Percentiles rank a stretch among this genome's conserved stretches.
phyloP scores from a whole-genome alignment of 1,139 yeast species.

The Barnettozyma hawaiiensis region DNA sequence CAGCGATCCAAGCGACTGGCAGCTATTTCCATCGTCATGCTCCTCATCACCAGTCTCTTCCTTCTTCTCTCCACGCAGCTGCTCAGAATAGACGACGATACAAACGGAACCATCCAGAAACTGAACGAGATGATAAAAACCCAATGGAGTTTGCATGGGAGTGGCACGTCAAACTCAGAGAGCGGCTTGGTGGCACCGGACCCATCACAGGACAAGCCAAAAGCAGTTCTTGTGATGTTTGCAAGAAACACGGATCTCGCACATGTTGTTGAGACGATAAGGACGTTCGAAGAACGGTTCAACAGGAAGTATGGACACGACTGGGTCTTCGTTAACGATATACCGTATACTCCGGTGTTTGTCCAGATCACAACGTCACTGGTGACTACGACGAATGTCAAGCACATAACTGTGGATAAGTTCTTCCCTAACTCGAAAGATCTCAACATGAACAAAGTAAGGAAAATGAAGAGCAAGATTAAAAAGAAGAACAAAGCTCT shows the following conservation, averaged over 20 bases:
- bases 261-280: slow-evolving; percentile 53
- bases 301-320: slow-evolving; percentile 59
- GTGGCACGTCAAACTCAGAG: no score
- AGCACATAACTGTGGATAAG: slow-evolving; percentile 36
- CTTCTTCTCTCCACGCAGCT: slow-evolving; percentile 1
- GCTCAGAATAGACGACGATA: slow-evolving; percentile 5
- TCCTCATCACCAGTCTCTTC: neutral
- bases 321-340: slow-evolving; percentile 46
- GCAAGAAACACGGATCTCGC: slow-evolving; percentile 69
- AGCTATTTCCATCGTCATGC: neutral
- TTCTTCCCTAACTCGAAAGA: slow-evolving; percentile 45
- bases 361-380: slow-evolving; percentile 31
- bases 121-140: neutral
- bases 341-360: slow-evolving; percentile 43
- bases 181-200: no score
- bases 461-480: slow-evolving; percentile 40
- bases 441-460: slow-evolving; percentile 52
- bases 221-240: slow-evolving; percentile 56
- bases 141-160: slow-evolving; percentile 35
- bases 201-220: neutral
- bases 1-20: neutral
- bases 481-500: slow-evolving; percentile 32
- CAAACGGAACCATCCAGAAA: slow-evolving; percentile 2
- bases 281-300: slow-evolving; percentile 67
- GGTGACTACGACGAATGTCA: slow-evolving; percentile 35